phyloP scores from a whole-genome alignment of 164 flowering plant genomes.

The Echeveria elegans region DNA sequence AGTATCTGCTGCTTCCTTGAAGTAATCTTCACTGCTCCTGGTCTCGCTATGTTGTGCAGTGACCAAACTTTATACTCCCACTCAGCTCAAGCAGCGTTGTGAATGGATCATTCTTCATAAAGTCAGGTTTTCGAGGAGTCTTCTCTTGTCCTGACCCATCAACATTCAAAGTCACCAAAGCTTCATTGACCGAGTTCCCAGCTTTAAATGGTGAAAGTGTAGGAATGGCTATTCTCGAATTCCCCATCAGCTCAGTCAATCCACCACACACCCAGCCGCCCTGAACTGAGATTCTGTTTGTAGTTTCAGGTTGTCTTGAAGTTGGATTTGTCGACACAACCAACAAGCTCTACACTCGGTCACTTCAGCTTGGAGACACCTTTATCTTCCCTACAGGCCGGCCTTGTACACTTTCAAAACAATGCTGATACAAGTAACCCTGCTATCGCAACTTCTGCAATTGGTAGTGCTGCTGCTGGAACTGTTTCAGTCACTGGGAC shows the following conservation, averaged over 20 bases:
- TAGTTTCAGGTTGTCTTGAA: background rate
- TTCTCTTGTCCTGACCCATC: background rate
- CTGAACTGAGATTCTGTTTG: background rate
- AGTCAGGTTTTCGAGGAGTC: background rate
- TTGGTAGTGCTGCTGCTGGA: constrained; percentile 2
- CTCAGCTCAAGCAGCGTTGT: background rate
- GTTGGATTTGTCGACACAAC: background rate
- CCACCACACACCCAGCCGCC: background rate
- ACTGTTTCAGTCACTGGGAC: constrained; percentile 2
- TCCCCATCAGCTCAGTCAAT: background rate
- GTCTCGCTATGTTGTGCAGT: background rate
- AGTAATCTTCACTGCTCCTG: background rate
- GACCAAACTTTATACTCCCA: background rate
- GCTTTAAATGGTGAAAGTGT: background rate
- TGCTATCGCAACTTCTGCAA: background rate
- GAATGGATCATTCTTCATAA: background rate
- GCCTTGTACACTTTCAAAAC: constrained; percentile 2
- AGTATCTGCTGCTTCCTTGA: background rate
- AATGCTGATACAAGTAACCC: background rate
- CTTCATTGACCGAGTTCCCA: background rate
- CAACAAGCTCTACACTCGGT: constrained; percentile 3
- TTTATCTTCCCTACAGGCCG: constrained; percentile 7
- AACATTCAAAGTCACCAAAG: background rate
- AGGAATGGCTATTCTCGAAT: background rate
- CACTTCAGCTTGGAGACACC: background rate